Conservation (phyloP, 208 protist species). For the Wallacemonas sp. region DNA sequence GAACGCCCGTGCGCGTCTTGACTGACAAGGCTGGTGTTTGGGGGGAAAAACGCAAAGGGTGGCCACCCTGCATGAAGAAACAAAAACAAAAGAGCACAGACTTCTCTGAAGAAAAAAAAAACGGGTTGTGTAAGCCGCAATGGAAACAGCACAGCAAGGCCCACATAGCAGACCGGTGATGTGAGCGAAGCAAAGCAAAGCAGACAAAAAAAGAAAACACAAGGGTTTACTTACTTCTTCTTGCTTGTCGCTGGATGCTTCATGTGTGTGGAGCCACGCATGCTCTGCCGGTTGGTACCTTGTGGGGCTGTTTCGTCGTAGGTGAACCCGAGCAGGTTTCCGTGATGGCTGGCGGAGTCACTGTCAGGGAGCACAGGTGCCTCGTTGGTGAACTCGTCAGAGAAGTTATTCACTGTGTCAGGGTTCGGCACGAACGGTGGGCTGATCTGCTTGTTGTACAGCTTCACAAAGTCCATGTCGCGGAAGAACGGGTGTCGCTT, state of each 20-base stretch:
- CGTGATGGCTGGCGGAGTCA: slow-evolving; percentile 23
- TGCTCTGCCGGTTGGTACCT: background rate
- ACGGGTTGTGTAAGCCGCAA: background rate
- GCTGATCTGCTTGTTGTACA: slow-evolving; percentile 60
- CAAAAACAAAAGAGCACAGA: slow-evolving; percentile 3
- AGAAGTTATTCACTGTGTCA: slow-evolving; percentile 77
- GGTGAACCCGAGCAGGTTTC: slow-evolving; percentile 64
- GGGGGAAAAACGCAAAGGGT: background rate
- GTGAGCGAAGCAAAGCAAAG: too few relatives aligned
- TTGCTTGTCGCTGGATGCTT: background rate
- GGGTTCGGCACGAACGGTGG: slow-evolving; percentile 72
- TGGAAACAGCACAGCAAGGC: too few relatives aligned
- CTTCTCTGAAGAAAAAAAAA: slow-evolving; percentile 2
- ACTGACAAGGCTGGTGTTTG: too few relatives aligned
- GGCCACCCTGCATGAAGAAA: background rate
- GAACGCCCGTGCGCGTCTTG: too few relatives aligned
- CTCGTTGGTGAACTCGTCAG: slow-evolving; percentile 68
- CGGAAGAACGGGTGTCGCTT: slow-evolving; percentile 84
- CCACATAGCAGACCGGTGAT: too few relatives aligned
- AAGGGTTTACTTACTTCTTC: background rate
- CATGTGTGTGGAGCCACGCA: slow-evolving; percentile 5
- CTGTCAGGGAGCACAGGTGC: slow-evolving; percentile 25
- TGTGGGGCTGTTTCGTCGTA: slow-evolving; percentile 33
- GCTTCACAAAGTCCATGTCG: slow-evolving; percentile 56
- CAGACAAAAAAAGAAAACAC: background rate